Base-by-base conservation (phyloP, 495 filamentous ascomycete genomes). In the Neurospora sp. region DNA sequence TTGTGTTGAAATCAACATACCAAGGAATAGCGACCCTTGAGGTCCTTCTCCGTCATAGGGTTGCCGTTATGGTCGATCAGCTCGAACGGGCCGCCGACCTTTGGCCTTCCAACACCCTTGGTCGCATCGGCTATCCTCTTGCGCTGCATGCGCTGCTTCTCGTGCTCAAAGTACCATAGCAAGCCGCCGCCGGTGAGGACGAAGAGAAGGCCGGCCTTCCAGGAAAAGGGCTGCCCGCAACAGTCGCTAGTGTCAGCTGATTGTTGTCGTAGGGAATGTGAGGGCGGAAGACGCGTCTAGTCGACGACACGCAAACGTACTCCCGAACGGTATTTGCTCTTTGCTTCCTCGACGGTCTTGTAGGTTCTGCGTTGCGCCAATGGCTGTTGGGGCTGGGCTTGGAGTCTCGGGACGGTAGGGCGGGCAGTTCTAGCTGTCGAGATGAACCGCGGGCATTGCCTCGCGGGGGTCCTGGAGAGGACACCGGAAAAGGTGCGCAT, bases 51-150 rank as follows among this genome's bases (percentile, higher is more conserved):
- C 16, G 89, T 91, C 73, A 96, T 93, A 62, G 84, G 82, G 73
- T 89, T 89, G 54, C 96, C 95, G 54, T 95, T 82, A 72, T 96
- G 89, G 81, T 97, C 93, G 74, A 92, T 84, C 78, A 99, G 81
- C 72, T 92, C 84, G 79, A 99, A 97, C 48, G 88, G 84, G 9
- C 96, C 96, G 20, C 96, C 96, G 39, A 99, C 93, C 85, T 96
- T 97, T 62, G 96, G 96, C 82, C 85, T 90, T 5, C 96, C 96
- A 38, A 96, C 89, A 16, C 96, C 96, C 85, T 99, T 99, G 69
- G 91, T 90, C 79, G 94, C 90, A 81, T 98, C 94, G 3, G 93
- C 93, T 71, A 98, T 86, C 42, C 93, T 86, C 83, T 93, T 91
- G 73, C 94, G 87, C 79, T 94, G 90, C 88, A 99, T 88, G 71